phyloP scores from a whole-genome alignment of 345 rosid species.

The Dimocarpus longan region DNA sequence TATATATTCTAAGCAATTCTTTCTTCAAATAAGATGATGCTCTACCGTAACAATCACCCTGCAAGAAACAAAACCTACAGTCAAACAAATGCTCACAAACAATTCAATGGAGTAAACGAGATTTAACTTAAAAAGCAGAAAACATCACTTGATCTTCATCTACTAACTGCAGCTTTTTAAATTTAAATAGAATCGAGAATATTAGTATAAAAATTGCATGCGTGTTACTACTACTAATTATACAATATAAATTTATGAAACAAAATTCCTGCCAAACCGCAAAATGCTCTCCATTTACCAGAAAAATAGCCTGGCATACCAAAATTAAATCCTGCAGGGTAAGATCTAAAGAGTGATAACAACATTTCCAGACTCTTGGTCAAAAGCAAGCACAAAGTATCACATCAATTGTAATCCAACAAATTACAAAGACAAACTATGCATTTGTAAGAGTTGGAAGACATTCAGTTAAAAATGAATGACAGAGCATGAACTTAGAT shows the following conservation, averaged over 20 bases:
- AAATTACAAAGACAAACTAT: not conserved
- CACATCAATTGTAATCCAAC: not conserved
- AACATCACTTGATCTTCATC: too few relatives aligned
- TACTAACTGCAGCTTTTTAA: too few relatives aligned
- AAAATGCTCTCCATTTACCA: constrained; percentile 15
- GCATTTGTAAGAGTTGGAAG: constrained; percentile 3
- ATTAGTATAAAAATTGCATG: too few relatives aligned
- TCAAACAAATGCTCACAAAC: constrained; percentile 3
- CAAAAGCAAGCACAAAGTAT: constrained; percentile 29
- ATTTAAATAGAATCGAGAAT: too few relatives aligned
- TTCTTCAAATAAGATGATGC: constrained; percentile 67
- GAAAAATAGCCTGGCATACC: constrained; percentile 51
- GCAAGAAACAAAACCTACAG: constrained; percentile 27
- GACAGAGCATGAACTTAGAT: not conserved
- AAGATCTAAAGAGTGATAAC: constrained; percentile 96
- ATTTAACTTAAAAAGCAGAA: not conserved
- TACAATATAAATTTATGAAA: not conserved
- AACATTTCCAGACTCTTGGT: constrained; percentile 93
- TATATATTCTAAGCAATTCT: constrained; percentile 70
- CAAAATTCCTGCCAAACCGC: not conserved
- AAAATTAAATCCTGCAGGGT: constrained; percentile 92
- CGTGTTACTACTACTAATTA: constrained; percentile 4
- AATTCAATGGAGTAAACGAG: constrained; percentile 1
- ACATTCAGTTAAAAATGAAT: not conserved
- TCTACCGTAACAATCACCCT: constrained; percentile 51